Base-by-base conservation (phyloP, 805 yeast genomes). In the Hanseniaspora meyeri region DNA sequence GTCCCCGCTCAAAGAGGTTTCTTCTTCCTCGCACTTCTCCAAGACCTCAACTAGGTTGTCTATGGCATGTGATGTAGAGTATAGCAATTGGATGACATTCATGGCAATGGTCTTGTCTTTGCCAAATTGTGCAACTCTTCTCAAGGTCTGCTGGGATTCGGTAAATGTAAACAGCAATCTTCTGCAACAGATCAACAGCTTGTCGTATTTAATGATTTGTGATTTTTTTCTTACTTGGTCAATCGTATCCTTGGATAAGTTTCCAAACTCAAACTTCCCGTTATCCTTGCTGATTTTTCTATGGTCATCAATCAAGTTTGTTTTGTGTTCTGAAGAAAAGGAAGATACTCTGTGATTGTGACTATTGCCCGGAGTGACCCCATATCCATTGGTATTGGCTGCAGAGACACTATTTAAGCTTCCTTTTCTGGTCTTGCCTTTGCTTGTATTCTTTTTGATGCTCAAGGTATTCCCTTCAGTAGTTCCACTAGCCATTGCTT, bases 161-260 rank as follows among this genome's bases (percentile, higher is more conserved):
- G 83, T 79, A 56, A 81, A 77, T 2, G 85, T 73, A 63, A 81
- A 82, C 11, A 82, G 64, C 12, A 84, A 66, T 61, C 83, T 84
- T 57, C 86, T 71, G n/a, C 83, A 77, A 14, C 70, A 64, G 7
- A 67, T 60, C 4, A 68, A 63, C 8, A 69, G 45, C 51, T 68
- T 70, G 37, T 69, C 68, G 53, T 67, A 69, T 3, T 42, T 57
- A 7, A 57, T 51, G 9, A 40, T 40, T 20, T 54, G 51, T 4
- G 52, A 54, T 43, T 54, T 54, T 27, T 54, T 53, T 39, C 57
- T 45, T 12, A 43, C 57, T 31, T 53, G 51, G 1, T n/a, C 20
- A 11, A 46, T 17, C 11, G 57, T n/a, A 14, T 53, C 57, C 29
- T 45, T 53, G 8, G 40, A 38, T 5, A 53, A 17, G 14, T 36